phyloP scores from a whole-genome alignment of 495 filamentous ascomycete species.

The Aspergillus wentii region DNA sequence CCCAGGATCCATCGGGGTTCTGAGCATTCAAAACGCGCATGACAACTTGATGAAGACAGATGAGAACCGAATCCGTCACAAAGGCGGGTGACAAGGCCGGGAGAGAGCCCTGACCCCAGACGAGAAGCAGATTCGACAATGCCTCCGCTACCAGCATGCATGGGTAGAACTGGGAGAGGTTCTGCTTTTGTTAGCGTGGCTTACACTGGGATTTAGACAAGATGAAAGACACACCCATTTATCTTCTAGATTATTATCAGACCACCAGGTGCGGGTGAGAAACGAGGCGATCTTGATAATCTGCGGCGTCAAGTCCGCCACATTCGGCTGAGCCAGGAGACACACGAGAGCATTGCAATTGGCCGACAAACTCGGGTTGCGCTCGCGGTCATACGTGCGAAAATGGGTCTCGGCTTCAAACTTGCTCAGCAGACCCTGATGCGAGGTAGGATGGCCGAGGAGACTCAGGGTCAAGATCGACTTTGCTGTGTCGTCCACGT shows the following conservation, averaged over 20 bases:
- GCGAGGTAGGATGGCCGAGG: constrained; percentile 15
- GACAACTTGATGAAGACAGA: not conserved
- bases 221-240: constrained; percentile 11
- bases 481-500: constrained; percentile 12
- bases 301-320: no score
- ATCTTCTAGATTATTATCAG: constrained; percentile 8
- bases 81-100: not conserved
- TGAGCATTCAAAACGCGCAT: constrained; percentile 3
- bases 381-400: constrained; percentile 30
- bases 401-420: constrained; percentile 30
- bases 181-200: no score
- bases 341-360: constrained; percentile 38
- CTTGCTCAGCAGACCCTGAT: constrained; percentile 17
- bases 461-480: constrained; percentile 9
- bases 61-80: not conserved
- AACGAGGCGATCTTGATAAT: no score
- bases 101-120: not conserved
- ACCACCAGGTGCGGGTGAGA: no score
- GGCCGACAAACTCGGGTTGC: constrained; percentile 33
- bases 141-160: constrained; percentile 9
- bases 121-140: constrained; percentile 1
- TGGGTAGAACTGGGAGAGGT: constrained; percentile 6
- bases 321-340: no score
- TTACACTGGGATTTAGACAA: no score
- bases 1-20: constrained; percentile 8